phyloP scores from a whole-genome alignment of 768 basidiomycete species.

The Lactarius sanguifluus region DNA sequence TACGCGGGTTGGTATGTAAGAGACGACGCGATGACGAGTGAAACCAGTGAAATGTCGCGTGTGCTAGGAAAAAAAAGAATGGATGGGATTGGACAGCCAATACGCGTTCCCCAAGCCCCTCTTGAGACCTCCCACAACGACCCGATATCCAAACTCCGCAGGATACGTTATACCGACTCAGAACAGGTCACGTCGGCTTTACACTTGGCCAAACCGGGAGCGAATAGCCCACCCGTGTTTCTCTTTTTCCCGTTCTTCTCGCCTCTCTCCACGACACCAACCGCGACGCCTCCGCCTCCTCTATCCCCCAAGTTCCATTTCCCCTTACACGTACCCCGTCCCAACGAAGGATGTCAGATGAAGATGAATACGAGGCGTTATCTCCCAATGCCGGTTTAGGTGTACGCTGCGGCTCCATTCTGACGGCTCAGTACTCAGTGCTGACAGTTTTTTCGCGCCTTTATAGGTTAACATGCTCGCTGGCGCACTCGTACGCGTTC shows the following conservation, averaged over 20 bases:
- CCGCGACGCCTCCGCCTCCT: not conserved
- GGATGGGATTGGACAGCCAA: not conserved
- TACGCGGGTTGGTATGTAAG: not conserved
- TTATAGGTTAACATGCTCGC: conserved; percentile 92
- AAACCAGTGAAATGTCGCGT: too few species aligned
- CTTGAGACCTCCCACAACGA: not conserved
- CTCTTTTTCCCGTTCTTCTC: not conserved
- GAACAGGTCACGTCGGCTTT: not conserved
- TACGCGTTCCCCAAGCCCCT: not conserved
- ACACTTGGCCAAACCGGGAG: not conserved
- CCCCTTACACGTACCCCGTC: not conserved
- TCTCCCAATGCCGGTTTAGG: conserved; percentile 79
- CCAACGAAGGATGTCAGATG: conserved; percentile 43
- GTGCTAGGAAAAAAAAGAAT: not conserved
- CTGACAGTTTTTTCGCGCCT: conserved; percentile 21
- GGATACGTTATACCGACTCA: not conserved
- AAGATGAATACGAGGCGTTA: conserved; percentile 63
- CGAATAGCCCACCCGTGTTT: not conserved
- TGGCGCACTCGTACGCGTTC: conserved; percentile 79
- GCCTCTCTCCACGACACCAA: not conserved
- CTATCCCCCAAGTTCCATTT: not conserved
- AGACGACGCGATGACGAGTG: not conserved
- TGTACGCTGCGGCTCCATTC: conserved; percentile 42
- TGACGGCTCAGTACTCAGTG: not conserved
- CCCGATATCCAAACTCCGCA: conserved; percentile 5